These are phyloP conservation scores for Scytalidium lignicola DNA, from an alignment of 2,329 filamentous ascomycete species.

Conservation along the genomic window DNA sequence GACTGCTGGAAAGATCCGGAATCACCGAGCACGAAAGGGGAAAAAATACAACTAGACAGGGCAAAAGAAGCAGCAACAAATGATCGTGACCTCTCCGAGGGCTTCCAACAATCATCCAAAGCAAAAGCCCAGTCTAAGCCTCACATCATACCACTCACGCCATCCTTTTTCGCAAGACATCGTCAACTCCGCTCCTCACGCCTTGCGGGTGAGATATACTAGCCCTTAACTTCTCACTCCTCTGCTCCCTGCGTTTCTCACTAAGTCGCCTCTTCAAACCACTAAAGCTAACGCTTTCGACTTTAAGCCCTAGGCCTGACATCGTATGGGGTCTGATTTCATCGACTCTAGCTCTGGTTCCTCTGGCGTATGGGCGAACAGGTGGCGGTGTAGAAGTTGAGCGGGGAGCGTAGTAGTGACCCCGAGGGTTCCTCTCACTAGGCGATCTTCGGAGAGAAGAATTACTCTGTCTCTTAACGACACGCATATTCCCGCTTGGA, in stretches of 20 bases:
- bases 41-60: background rate
- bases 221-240: conserved; percentile 51
- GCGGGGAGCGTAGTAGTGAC: background rate
- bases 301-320: conserved; percentile 34
- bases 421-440: conserved; percentile 5
- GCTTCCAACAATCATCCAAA: background rate
- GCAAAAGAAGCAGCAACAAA: background rate
- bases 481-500: conserved; percentile 54
- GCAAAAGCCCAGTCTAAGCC: background rate
- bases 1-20: background rate
- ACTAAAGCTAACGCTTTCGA: conserved; percentile 45
- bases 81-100: background rate
- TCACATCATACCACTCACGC: background rate
- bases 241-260: conserved; percentile 54
- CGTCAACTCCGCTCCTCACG: conserved; percentile 24
- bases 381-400: background rate
- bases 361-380: background rate
- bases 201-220: conserved; percentile 55
- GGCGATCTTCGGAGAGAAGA: conserved; percentile 18
- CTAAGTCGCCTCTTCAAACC: conserved; percentile 51
- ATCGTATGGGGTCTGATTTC: conserved; percentile 17
- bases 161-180: conserved; percentile 18
- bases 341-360: background rate
- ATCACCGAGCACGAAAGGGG: background rate
- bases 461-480: conserved; percentile 48